phyloP scores from a whole-genome alignment of 768 basidiomycete genomes.

The Podaxis mareebaensis region DNA sequence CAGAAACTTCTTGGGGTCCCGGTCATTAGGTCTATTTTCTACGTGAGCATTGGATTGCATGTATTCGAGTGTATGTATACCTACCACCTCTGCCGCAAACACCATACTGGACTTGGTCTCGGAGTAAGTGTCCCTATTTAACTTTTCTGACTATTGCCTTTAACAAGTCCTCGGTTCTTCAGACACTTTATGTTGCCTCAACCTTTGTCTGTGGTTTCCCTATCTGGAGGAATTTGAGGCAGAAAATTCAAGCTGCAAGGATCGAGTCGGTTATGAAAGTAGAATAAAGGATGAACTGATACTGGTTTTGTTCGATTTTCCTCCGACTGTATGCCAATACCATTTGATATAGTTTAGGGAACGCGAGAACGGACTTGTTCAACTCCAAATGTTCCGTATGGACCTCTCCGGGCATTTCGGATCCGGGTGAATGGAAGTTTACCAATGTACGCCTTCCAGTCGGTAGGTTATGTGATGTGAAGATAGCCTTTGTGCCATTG shows the following conservation, averaged over 20 bases:
- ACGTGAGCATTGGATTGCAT: conserved; percentile 39
- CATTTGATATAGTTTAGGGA: too few relatives aligned
- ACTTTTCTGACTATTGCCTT: background rate
- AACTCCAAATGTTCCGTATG: too few relatives aligned
- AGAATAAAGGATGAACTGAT: conserved; percentile 32
- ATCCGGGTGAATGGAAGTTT: too few relatives aligned
- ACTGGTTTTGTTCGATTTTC: too few relatives aligned
- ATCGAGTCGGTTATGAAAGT: conserved; percentile 84
- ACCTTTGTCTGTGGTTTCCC: conserved; percentile 59
- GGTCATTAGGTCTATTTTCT: conserved; percentile 33
- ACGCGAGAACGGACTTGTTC: too few relatives aligned
- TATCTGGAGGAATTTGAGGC: conserved; percentile 52
- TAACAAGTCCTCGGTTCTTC: background rate
- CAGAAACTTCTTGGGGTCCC: conserved; percentile 30
- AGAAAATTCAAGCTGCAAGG: conserved; percentile 61
- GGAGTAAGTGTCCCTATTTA: conserved; percentile 30
- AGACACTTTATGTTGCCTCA: conserved; percentile 55
- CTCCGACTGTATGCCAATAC: too few relatives aligned
- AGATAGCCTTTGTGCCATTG: too few relatives aligned
- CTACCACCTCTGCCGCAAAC: conserved; percentile 45
- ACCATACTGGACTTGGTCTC: conserved; percentile 44
- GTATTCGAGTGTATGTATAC: conserved; percentile 50
- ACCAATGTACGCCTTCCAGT: too few relatives aligned
- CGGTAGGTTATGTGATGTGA: too few relatives aligned
- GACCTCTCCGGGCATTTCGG: too few relatives aligned